These are phyloP conservation scores for Eucalyptus marginata DNA, from an alignment of 345 rosid genomes.

Conservation along the genomic window DNA sequence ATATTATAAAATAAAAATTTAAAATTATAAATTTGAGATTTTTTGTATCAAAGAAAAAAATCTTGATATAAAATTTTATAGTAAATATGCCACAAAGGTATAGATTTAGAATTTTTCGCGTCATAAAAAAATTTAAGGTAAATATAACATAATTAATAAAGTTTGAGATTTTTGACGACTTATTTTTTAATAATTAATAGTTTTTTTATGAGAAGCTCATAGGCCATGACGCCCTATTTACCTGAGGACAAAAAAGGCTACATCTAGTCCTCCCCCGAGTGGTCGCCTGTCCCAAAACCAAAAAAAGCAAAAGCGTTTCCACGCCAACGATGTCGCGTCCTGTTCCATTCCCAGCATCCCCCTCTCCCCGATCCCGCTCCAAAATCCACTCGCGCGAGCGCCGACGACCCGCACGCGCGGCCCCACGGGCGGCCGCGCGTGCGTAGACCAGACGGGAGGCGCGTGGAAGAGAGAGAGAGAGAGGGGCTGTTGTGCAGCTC, in stretches of 20 bases:
- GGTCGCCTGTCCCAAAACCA: background rate
- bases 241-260: background rate
- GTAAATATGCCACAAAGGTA: too few species aligned
- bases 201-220: background rate
- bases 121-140: rapidly evolving
- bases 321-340: background rate
- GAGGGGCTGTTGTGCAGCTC: background rate
- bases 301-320: background rate
- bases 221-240: background rate
- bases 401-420: background rate
- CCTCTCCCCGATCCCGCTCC: background rate
- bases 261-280: background rate
- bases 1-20: too few species aligned
- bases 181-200: too few species aligned
- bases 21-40: too few species aligned
- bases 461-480: background rate
- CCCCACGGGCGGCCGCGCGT: background rate
- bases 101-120: rapidly evolving
- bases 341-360: background rate
- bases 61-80: rapidly evolving
- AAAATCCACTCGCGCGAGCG: background rate
- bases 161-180: rapidly evolving
- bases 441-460: background rate
- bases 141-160: too few species aligned
- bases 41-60: rapidly evolving